Base-by-base conservation (phyloP, 169 alveolate species). In the Amoebophrya sp. region DNA sequence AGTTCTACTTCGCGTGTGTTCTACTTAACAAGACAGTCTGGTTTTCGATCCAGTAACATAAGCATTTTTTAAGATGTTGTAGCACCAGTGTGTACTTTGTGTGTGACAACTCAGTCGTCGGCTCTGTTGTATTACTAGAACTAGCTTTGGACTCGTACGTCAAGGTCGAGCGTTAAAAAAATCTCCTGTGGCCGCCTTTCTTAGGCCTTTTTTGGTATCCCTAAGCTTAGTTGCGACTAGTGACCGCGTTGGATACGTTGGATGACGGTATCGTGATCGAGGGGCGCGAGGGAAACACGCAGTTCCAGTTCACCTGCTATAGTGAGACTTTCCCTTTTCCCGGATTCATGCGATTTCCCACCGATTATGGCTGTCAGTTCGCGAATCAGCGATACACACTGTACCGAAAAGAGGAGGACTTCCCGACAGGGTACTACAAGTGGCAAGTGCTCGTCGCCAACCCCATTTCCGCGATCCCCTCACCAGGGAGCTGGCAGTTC, bases 401-500 rank as follows among this genome's bases (percentile, higher is more conserved):
- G 83, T 65, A 65, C 83, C 83, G 83, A 36, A 65, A 65, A 36
- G 83, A 65, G 39, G 2, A 6, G 83, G 83, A 65, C 83, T 65
- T 65, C 26, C 83, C 83, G 36, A 36, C 83, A 6, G 83, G 83
- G 36, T 65, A 65, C 83, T 65, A 65, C 83, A 65, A 65, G 83
- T 65, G 83, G 83, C 83, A 65, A 36, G 83, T 65, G 83, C 3
- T 12, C 12, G 83, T 65, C 36, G 83, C 36, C 2, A 65, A 65
- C 83, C 83, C 83, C 38, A 1, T 65, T 6, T 65, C 83, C 36
- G 83, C 83, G 83, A 65, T 65, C 33, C 83, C 83, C 33, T 12
- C 36, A 10, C 83, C 83, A 36, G 91, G 91, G 40, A 89, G 29
- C n/a, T 89, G 91, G 91, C n/a, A 38, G 65, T 89, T 89, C 55